Evolutionary conservation across 768 basidiomycete genomes (phyloP).

Genomic region (Hortiboletus campestris): DNA sequence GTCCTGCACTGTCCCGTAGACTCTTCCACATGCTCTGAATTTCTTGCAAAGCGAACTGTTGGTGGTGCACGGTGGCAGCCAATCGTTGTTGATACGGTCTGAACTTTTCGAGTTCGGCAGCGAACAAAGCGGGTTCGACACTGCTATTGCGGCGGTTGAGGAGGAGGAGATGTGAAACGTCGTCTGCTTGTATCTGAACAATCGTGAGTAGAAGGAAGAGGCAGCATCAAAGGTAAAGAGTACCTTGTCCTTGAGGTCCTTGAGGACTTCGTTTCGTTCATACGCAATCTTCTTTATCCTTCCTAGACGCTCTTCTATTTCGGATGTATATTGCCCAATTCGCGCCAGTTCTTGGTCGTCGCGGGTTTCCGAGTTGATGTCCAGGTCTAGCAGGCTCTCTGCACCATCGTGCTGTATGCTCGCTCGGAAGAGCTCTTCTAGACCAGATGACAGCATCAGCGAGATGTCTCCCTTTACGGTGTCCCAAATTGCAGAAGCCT

Average conservation of each 20-base stretch:
- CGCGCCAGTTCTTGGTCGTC: slow-evolving; percentile 68
- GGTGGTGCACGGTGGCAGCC: slow-evolving; percentile 72
- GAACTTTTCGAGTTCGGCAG: slow-evolving; percentile 94
- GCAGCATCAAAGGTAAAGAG: background rate
- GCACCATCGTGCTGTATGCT: slow-evolving; percentile 40
- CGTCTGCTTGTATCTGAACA: slow-evolving; percentile 87
- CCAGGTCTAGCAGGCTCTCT: slow-evolving; percentile 69
- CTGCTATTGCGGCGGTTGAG: slow-evolving; percentile 83
- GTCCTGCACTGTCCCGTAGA: slow-evolving; percentile 69
- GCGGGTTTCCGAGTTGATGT: slow-evolving; percentile 57
- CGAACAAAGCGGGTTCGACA: slow-evolving; percentile 86
- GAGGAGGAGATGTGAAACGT: slow-evolving; percentile 91
- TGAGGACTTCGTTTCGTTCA: slow-evolving; percentile 83
- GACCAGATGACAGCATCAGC: slow-evolving; percentile 54
- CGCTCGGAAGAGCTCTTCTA: slow-evolving; percentile 64
- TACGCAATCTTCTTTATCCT: slow-evolving; percentile 78
- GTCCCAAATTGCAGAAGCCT: slow-evolving; percentile 73
- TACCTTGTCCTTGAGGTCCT: slow-evolving; percentile 96
- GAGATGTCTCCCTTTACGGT: slow-evolving; percentile 62
- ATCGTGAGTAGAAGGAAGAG: background rate
- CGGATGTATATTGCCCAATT: slow-evolving; percentile 62
- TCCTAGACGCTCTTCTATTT: slow-evolving; percentile 77
- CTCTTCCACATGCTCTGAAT: slow-evolving; percentile 69
- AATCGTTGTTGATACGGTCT: slow-evolving; percentile 85
- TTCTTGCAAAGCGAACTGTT: slow-evolving; percentile 72